Evolutionary conservation across 192 early-diverging fungal genomes (phyloP), one percentile per base, ranked within the genome.

Genomic region (Phycomyces nitens): DNA sequence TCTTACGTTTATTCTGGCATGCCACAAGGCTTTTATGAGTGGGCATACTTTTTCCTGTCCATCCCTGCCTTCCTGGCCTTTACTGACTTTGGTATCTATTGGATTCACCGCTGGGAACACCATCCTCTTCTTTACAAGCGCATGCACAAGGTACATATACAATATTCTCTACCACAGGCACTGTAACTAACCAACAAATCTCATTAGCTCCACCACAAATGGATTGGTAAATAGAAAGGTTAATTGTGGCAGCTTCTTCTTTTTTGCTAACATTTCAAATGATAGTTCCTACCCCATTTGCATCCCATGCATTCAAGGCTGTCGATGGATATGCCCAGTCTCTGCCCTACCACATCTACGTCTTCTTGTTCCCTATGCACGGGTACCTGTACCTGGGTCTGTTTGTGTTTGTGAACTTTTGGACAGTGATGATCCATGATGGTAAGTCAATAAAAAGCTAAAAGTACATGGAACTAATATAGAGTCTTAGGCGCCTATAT

Each of bases 371-470:
- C 49, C 97, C 97, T 1, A 89, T 99, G 81, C 86, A 96, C 71
- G 89, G 92, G 73, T 92, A 84, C 57, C 76, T 93, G n/a, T 99
- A 99, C 72, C 61, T 99, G 40, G 71, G 64, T 15, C 73, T 90
- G 62, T 99, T 99, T 71, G 76, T 86, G 4, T 81, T 92, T 71
- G 92, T 99, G 53, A 94, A 96, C 64, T 66, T 94, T 40, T 99
- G 97, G 97, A 96, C 94, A 20, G 89, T 99, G 21, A 82, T 92
- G 82, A 99, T 99, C 76, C 97, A 99, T 74, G 97, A 99, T 70
- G 93, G 86, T 87, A 74, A 76, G 66, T 29, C n/a, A n/a, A n/a
- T n/a, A n/a, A 51, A 43, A 20, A 21, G 20, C 7, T 42, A 42
- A 14, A 24, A 47, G 11, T 22, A 42, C n/a, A 20, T 18, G 18